Conservation (phyloP, 2,329 filamentous ascomycete species). For the Penicillium frequentans region DNA sequence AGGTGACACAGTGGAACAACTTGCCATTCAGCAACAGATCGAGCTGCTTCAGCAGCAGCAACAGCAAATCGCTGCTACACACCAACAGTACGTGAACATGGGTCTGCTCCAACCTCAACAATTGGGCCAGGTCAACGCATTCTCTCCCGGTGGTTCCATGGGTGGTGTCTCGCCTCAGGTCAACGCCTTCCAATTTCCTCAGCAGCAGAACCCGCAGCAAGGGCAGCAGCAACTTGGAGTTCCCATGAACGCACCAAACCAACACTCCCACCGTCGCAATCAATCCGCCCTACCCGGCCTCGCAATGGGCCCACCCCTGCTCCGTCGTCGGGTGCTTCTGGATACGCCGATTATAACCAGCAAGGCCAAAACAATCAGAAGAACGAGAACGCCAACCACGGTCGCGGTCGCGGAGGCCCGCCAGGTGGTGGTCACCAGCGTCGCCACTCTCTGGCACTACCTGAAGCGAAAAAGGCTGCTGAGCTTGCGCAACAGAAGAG, state of each 20-base stretch:
- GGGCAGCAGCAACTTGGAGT: conserved; percentile 62
- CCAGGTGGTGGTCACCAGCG: conserved; percentile 78
- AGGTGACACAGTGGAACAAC: conserved; percentile 76
- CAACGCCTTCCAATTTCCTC: conserved; percentile 86
- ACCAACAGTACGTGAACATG: conserved; percentile 98
- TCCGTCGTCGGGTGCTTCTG: conserved; percentile 83
- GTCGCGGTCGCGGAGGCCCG: conserved; percentile 73
- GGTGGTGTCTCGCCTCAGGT: conserved; percentile 72
- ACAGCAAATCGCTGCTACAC: conserved; percentile 92
- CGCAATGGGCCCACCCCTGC: conserved; percentile 89
- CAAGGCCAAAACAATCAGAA: conserved; percentile 65
- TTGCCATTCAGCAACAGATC: conserved; percentile 97
- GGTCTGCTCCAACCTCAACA: conserved; percentile 89
- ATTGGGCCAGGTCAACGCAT: conserved; percentile 68
- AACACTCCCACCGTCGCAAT: conserved; percentile 93
- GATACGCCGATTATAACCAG: conserved; percentile 73
- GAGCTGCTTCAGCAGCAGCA: conserved; percentile 96
- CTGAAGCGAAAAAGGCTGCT: conserved; percentile 96
- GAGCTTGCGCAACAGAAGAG: conserved; percentile 96
- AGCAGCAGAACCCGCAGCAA: conserved; percentile 70
- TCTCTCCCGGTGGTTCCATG: conserved; percentile 69
- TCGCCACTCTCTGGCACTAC: conserved; percentile 89
- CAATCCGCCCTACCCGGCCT: conserved; percentile 94
- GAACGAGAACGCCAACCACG: conserved; percentile 67
- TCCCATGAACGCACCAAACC: conserved; percentile 72